phyloP scores from a whole-genome alignment of 2,329 filamentous ascomycete genomes.

The Sporothrix protearum region DNA sequence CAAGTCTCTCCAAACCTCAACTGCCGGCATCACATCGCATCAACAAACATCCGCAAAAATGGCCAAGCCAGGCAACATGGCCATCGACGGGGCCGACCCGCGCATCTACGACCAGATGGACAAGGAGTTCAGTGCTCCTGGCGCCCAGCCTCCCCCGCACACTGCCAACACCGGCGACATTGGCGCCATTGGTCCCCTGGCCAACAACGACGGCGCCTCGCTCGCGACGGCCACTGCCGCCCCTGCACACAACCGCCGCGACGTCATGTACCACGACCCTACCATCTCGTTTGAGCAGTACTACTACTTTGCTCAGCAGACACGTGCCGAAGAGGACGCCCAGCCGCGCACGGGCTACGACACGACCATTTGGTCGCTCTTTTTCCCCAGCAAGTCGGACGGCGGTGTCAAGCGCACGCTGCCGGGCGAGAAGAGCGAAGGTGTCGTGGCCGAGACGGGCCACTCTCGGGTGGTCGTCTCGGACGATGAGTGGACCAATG shows the following conservation, averaged over 20 bases:
- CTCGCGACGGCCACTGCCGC: background rate
- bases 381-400: constrained; percentile 29
- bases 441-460: constrained; percentile 15
- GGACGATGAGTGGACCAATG: constrained; percentile 46
- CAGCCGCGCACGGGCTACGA: constrained; percentile 28
- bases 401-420: constrained; percentile 22
- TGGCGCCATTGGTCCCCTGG: background rate
- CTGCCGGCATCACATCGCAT: background rate
- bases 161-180: background rate
- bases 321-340: constrained; percentile 35
- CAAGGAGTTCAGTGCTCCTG: background rate
- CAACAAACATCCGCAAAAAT: constrained; percentile 13
- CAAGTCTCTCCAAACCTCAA: constrained; percentile 2
- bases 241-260: background rate
- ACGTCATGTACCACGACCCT: constrained; percentile 31
- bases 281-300: constrained; percentile 38
- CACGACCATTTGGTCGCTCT: constrained; percentile 29
- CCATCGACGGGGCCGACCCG: constrained; percentile 26
- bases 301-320: constrained; percentile 36
- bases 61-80: constrained; percentile 27
- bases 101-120: constrained; percentile 21
- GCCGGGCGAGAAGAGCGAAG: constrained; percentile 13
- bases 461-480: constrained; percentile 30
- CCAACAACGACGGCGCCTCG: background rate
- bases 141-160: background rate